These are phyloP conservation scores for Alopecurus myosuroides DNA, from an alignment of 176 grass and related monocot genomes.

Conservation along the genomic window DNA sequence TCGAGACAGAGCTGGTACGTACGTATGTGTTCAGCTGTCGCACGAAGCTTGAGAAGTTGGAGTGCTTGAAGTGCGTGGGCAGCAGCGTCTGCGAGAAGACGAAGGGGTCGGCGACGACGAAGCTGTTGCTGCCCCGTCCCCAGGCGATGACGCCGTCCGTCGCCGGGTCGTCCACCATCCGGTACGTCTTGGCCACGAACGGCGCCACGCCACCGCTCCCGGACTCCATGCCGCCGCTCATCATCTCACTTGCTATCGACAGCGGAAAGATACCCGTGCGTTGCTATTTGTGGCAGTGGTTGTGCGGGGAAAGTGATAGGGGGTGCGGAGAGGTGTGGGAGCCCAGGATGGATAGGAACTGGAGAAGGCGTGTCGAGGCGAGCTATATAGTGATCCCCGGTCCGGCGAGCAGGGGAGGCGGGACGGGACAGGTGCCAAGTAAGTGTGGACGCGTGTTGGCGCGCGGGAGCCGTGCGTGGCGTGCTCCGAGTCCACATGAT, in stretches of 20 bases:
- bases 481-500: neutral
- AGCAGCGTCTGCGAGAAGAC: conserved; percentile 73
- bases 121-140: conserved; percentile 74
- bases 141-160: conserved; percentile 65
- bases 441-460: conserved; percentile 52
- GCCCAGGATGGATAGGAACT: conserved; percentile 42
- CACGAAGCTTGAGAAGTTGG: conserved; percentile 96
- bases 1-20: neutral
- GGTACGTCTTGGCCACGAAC: conserved; percentile 84
- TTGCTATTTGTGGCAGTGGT: neutral
- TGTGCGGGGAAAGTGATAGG: neutral
- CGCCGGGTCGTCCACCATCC: conserved; percentile 71
- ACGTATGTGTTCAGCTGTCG: conserved; percentile 96
- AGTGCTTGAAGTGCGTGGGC: conserved; percentile 87
- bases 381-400: neutral
- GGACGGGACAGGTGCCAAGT: conserved; percentile 45
- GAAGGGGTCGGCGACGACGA: conserved; percentile 77
- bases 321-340: neutral
- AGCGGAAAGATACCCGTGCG: neutral
- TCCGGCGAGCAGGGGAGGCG: neutral
- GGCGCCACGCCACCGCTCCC: conserved; percentile 19
- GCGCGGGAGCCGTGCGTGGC: conserved; percentile 23
- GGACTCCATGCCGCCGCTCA: neutral
- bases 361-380: neutral
- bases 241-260: neutral